phyloP scores from a whole-genome alignment of 2,329 filamentous ascomycete genomes.

The Trichophyton mentagrophytes region DNA sequence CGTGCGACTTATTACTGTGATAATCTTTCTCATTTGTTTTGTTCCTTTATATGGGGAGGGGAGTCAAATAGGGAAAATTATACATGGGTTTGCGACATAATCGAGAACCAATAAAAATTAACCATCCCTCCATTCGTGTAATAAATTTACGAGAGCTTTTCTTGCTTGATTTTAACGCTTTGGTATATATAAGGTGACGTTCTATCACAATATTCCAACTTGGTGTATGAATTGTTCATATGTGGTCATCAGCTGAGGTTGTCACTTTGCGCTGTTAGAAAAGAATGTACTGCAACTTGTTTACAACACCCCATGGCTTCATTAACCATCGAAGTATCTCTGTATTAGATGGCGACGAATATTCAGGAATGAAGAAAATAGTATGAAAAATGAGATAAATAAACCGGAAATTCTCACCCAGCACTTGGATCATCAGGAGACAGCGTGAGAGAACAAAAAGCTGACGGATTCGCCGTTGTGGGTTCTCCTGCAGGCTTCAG shows the following conservation, averaged over 20 bases:
- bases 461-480: slow-evolving; percentile 42
- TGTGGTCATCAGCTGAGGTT: too few species aligned
- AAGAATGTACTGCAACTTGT: neutral
- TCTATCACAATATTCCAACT: neutral
- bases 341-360: neutral
- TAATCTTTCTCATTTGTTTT: slow-evolving; percentile 5
- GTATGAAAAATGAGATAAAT: neutral
- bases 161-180: neutral
- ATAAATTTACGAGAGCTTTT: neutral
- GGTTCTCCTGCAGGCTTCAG: slow-evolving; percentile 38
- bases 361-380: neutral
- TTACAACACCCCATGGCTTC: neutral
- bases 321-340: neutral
- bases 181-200: neutral
- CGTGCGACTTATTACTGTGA: neutral
- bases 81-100: slow-evolving; percentile 4
- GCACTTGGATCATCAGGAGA: slow-evolving; percentile 20
- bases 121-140: neutral
- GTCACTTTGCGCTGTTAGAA: neutral
- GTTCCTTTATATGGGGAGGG: slow-evolving; percentile 4
- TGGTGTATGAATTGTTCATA: neutral
- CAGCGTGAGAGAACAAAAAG: slow-evolving; percentile 39
- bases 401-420: neutral
- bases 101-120: slow-evolving; percentile 1
- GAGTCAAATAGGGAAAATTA: slow-evolving; percentile 6